phyloP scores from a whole-genome alignment of 2,329 filamentous ascomycete genomes.

The Scedosporium dehoogii region DNA sequence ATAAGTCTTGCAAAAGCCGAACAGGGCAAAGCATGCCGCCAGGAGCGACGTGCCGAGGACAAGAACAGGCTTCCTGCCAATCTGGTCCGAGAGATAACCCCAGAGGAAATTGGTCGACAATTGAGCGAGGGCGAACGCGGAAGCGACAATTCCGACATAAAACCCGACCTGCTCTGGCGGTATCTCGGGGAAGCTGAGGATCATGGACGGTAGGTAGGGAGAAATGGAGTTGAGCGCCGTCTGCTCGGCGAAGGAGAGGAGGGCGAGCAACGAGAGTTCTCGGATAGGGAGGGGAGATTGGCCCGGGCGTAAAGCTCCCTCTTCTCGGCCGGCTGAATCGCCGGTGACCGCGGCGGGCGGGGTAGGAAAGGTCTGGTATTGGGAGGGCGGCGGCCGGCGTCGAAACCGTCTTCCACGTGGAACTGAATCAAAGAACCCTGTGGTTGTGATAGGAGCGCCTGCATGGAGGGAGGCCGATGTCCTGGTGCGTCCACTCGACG shows the following conservation, averaged over 20 bases:
- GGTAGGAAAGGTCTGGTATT: constrained; percentile 9
- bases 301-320: not conserved
- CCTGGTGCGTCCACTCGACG: constrained; percentile 9
- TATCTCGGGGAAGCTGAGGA: constrained; percentile 73
- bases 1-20: constrained; percentile 75
- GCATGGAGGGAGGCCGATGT: constrained; percentile 42
- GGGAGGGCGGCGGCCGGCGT: constrained; percentile 4
- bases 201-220: constrained; percentile 91
- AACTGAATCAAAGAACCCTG: constrained; percentile 10
- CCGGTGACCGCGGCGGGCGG: constrained; percentile 6
- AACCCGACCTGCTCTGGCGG: constrained; percentile 62
- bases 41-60: constrained; percentile 75
- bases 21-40: constrained; percentile 69
- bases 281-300: constrained; percentile 62
- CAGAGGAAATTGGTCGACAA: constrained; percentile 73
- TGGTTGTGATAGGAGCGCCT: constrained; percentile 36
- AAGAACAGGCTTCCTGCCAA: constrained; percentile 65
- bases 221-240: constrained; percentile 94
- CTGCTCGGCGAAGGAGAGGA: constrained; percentile 88
- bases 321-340: not conserved
- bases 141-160: constrained; percentile 85
- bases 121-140: constrained; percentile 84
- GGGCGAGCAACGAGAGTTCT: constrained; percentile 75
- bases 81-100: constrained; percentile 48
- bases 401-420: constrained; percentile 2